Base-by-base conservation (phyloP, 2,329 filamentous ascomycete genomes). In the Fusarium temperatum region DNA sequence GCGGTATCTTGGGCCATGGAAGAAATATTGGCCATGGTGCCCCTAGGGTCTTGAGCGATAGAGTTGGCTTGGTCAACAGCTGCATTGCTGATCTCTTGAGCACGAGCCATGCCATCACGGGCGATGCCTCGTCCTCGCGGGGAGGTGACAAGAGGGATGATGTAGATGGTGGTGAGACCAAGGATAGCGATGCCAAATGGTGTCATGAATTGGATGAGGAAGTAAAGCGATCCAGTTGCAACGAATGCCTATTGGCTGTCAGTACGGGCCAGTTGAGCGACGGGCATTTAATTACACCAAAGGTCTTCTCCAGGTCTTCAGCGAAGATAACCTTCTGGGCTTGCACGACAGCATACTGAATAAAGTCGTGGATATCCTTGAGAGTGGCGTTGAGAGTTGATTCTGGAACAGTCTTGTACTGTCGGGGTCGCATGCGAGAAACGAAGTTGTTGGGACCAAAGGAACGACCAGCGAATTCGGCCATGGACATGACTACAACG, bases 341-440 rank as follows among this genome's bases (percentile, higher is more conserved):
- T 20, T 73, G 50, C 3, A 76, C 62, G 0, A 69, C 69, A 1
- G 63, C 22, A 26, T 73, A 76, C 9, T 76, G 75, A 20, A 67
- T 55, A 3, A 76, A 59, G 47, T 76, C 75, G 5, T 76, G 75
- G 6, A 76, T 54, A 12, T 76, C 75, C 30, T 64, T 58, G 2
- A 76, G 50, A 0, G 75, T 76, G 28, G 67, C 75, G 1, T 76
- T 76, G 39, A 76, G 69, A 13, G 70, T 75, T 0, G 72, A 68
- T 32, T 76, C 75, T 0, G 74, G 74, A 10, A 76, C 54, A 8
- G 56, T 75, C 32, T 73, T 72, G 39, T 76, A 76, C 17, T 76
- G 58, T n/a, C 22, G 26, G 20, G 75, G 75, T 38, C 75, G 72
- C 14, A 76, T 68, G 4, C 72, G 69, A 22, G 74, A 54, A 0